Evolutionary conservation across 495 filamentous ascomycete genomes (phyloP), one percentile per base, ranked within the genome.

Genomic region (Lasiosphaeria ovina): DNA sequence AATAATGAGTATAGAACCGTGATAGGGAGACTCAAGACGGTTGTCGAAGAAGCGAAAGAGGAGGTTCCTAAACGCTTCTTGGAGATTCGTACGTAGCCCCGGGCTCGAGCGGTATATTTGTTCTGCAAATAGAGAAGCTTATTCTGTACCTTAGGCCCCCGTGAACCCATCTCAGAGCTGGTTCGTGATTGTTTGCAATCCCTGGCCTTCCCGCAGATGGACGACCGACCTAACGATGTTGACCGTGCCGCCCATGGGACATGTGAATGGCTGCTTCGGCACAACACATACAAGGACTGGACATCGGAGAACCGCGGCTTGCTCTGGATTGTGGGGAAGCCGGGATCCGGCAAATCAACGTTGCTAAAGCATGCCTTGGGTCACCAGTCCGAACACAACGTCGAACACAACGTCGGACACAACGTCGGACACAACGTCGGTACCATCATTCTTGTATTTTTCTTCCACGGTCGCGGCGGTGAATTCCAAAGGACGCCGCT

Each of bases 271-370:
- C 44, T 80, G 12, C 63, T 73, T n/a, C 11, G 53, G 49, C 66
- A 73, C 16, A 12, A 56, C 3, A 58, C 52, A 31, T 81, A 72
- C 51, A 64, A 52, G 38, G 62, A 35, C 14, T 81, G 77, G 78
- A 40, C 62, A 34, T 51, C 66, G 40, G 16, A 40, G 31, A 51
- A 60, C 3, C 66, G 62, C 36, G 71, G 72, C 9, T 58, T 81
- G 16, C 66, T 81, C 10, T 81, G 78, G 79, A 72, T 81, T 34
- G 73, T 74, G n/a, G 52, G 79, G 17, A 82, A 79, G 59, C 77
- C 79, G 4, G 77, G 77, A 12, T 70, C 74, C 10, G 79, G 79
- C 0, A 81, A 82, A 65, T 79, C 77, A 1, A 81, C 78, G 1
- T 53, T 82, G 31, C 69, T 78, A 65, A 73, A 72, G 51, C 67